phyloP scores from a whole-genome alignment of 805 yeast genomes.

The Saccharomyces mikatae region DNA sequence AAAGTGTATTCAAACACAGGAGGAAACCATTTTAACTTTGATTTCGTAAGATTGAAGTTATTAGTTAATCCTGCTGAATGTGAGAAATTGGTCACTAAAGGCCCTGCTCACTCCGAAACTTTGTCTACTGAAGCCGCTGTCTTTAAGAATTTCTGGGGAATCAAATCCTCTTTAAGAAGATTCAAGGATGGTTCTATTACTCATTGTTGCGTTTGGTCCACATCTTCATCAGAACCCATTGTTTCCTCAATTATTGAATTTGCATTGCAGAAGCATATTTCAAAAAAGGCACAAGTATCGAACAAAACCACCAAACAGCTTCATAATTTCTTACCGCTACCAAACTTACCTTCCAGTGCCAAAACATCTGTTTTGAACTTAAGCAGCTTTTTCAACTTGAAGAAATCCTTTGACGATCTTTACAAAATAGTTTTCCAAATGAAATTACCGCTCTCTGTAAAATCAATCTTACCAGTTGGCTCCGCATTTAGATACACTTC shows the following conservation, averaged over 20 bases:
- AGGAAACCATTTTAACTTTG: constrained; percentile 21
- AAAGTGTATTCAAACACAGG: constrained; percentile 35
- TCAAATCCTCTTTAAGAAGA: constrained; percentile 73
- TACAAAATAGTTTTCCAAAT: constrained; percentile 44
- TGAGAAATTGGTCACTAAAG: constrained; percentile 79
- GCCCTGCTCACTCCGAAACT: constrained; percentile 63
- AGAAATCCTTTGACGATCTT: constrained; percentile 50
- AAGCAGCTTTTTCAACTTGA: constrained; percentile 36
- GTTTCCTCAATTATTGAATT: constrained; percentile 57
- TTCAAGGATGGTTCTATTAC: constrained; percentile 87
- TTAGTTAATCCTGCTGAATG: constrained; percentile 61
- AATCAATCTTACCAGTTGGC: constrained; percentile 65
- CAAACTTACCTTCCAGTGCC: constrained; percentile 50
- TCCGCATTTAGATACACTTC: constrained; percentile 72
- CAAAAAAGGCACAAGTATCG: constrained; percentile 29
- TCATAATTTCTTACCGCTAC: constrained; percentile 47
- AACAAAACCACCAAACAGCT: constrained; percentile 36
- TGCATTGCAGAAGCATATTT: constrained; percentile 56
- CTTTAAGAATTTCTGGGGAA: constrained; percentile 87
- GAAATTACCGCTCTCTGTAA: constrained; percentile 63
- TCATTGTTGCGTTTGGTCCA: constrained; percentile 83
- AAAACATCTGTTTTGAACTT: constrained; percentile 43
- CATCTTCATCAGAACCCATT: constrained; percentile 50
- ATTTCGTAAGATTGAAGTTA: constrained; percentile 49
- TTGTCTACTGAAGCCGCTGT: constrained; percentile 44